phyloP scores from a whole-genome alignment of 2,329 filamentous ascomycete species.

The Exophiala mesophila region DNA sequence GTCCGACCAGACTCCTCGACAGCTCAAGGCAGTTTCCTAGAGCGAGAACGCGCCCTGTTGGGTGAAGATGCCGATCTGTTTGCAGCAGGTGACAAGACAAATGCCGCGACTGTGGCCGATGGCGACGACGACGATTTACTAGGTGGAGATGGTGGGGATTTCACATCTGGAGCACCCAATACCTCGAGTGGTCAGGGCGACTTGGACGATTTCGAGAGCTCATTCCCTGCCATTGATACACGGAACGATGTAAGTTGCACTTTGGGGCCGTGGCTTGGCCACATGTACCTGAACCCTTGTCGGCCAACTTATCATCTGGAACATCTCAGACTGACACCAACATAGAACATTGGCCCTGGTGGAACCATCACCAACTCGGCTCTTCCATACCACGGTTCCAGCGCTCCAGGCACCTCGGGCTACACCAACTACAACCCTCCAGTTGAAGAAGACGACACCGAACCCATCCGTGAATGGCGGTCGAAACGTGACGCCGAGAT shows the following conservation, averaged over 20 bases:
- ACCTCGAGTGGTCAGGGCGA: constrained; percentile 37
- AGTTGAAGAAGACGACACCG: constrained; percentile 58
- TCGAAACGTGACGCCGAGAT: constrained; percentile 80
- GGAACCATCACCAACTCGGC: constrained; percentile 72
- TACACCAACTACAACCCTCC: constrained; percentile 51
- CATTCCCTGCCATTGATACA: constrained; percentile 78
- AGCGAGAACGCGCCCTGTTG: constrained; percentile 81
- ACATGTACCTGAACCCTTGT: too few relatives aligned
- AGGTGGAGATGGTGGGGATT: constrained; percentile 48
- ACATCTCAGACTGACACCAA: constrained; percentile 12
- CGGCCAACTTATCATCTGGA: too few relatives aligned
- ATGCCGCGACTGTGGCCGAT: constrained; percentile 58
- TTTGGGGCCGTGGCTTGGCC: too few relatives aligned
- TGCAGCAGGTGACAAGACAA: constrained; percentile 64
- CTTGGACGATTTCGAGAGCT: constrained; percentile 70
- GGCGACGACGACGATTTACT: constrained; percentile 69
- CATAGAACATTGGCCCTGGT: constrained; percentile 65
- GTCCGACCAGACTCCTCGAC: constrained; percentile 26
- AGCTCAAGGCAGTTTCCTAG: constrained; percentile 74
- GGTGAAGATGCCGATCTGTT: constrained; percentile 94
- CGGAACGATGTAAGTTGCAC: constrained; percentile 60
- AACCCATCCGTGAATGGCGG: constrained; percentile 69
- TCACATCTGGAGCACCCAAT: constrained; percentile 25
- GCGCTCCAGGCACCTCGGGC: constrained; percentile 47
- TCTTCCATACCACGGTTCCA: not conserved